Percentiles rank a stretch among this genome's conserved stretches.
Evolutionary conservation across 805 yeast genomes (phyloP).

Genomic region (Ogataea ganodermae): DNA sequence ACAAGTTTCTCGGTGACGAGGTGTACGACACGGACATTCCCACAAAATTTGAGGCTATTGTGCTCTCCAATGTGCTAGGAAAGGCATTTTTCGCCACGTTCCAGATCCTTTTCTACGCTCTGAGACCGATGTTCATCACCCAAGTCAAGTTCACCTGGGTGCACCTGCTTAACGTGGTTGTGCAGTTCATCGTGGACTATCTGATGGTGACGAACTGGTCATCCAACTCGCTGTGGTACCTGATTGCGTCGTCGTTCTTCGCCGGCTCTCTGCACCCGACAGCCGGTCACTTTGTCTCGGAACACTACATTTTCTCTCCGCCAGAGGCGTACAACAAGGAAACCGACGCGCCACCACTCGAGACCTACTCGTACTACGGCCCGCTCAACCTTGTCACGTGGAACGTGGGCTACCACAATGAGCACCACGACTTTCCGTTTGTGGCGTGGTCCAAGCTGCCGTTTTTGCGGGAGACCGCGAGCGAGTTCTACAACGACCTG

Average conservation of each 20-base stretch:
- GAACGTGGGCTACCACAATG: conserved; percentile 94
- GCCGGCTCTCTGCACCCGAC: conserved; percentile 94
- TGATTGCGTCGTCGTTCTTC: conserved; percentile 73
- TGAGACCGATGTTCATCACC: conserved; percentile 86
- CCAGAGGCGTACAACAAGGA: conserved; percentile 35
- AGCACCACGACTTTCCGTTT: conserved; percentile 94
- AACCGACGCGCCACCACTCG: conserved; percentile 58
- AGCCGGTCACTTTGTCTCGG: conserved; percentile 96
- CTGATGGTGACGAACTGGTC: conserved; percentile 65
- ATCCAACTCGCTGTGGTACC: conserved; percentile 60
- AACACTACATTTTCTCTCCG: conserved; percentile 77
- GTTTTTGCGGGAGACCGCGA: conserved; percentile 61
- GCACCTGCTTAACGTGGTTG: conserved; percentile 67
- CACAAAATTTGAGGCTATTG: conserved; percentile 70
- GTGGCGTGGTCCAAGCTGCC: conserved; percentile 87
- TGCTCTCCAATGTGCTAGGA: conserved; percentile 77
- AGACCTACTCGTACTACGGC: conserved; percentile 90
- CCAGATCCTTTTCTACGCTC: conserved; percentile 85
- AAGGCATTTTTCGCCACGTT: conserved; percentile 89
- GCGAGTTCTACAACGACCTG: conserved; percentile 78
- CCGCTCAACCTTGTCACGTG: conserved; percentile 74
- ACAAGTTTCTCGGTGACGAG: conserved; percentile 86
- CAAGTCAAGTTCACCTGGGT: conserved; percentile 71
- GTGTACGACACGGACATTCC: conserved; percentile 86
- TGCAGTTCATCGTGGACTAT: conserved; percentile 61